Conservation (phyloP, 176 grass and related monocot species). For the Triticum dicoccoides region DNA sequence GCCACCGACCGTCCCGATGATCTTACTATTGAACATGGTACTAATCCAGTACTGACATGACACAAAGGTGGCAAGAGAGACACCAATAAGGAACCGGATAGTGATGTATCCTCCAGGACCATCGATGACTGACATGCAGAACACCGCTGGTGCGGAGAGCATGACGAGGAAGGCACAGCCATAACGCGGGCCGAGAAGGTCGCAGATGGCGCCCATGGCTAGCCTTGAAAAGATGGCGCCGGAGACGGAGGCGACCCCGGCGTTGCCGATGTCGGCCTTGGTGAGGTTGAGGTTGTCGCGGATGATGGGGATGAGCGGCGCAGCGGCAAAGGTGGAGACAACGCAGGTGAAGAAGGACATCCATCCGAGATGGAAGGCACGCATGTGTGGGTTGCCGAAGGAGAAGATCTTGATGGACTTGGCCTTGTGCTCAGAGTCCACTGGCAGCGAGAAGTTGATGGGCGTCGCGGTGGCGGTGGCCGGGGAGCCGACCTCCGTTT, state of each 20-base stretch:
- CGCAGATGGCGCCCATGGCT: slow-evolving; percentile 82
- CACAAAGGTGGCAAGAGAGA: slow-evolving; percentile 83
- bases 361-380: background rate
- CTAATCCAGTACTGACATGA: slow-evolving; percentile 92
- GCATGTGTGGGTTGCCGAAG: background rate
- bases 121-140: slow-evolving; percentile 70
- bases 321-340: background rate
- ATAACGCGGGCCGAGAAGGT: slow-evolving; percentile 78
- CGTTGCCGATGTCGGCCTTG: slow-evolving; percentile 89
- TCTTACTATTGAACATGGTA: slow-evolving; percentile 74
- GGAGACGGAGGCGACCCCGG: slow-evolving; percentile 81
- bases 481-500: background rate
- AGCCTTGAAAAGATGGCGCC: slow-evolving; percentile 91
- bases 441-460: background rate
- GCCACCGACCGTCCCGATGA: slow-evolving; percentile 68
- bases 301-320: slow-evolving; percentile 72
- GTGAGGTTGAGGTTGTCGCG: slow-evolving; percentile 71
- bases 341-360: background rate
- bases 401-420: slow-evolving; percentile 7
- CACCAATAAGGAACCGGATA: slow-evolving; percentile 79
- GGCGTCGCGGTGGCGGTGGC: rapidly evolving
- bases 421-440: slow-evolving; percentile 11
- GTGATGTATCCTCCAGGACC: slow-evolving; percentile 55
- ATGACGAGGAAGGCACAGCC: slow-evolving; percentile 90
- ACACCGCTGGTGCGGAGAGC: slow-evolving; percentile 70